Base-by-base conservation (phyloP, 1,139 yeast species). In the Yamadazyma songkhlaensis region DNA sequence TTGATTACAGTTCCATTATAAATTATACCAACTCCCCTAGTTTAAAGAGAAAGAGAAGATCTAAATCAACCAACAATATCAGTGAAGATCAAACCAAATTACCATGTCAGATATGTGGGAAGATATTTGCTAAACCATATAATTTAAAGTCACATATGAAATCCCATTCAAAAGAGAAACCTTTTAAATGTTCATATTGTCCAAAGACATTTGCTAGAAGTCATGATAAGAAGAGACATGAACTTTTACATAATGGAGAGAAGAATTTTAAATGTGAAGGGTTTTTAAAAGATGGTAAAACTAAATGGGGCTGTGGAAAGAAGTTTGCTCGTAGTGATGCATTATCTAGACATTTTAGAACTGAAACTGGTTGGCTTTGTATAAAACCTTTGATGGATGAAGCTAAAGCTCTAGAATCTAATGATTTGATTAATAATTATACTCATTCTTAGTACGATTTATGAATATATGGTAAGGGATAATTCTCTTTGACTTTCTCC, bases 231-330 rank as follows among this genome's bases (percentile, higher is more conserved):
- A 74, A 74, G 48, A 62, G 83, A 42, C 83, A 77, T 52, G 82
- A 77, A 46, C 55, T 66, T 28, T 54, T 77, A 6, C 83, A 77
- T 47, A 72, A 68, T 21, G 81, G 81, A 3, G 70, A 67, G 34
- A 74, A 74, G 60, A 77, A 72, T 48, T 77, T 75, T 55, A 67
- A 66, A 45, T 77, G 83, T 53, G 77, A 74, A 46, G 82, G 82
- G 4, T 58, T 57, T 31, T 55, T 77, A 43, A 67, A 64, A 40
- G 78, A 77, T 47, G 79, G 79, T 0, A 54, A 50, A 12, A 73
- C 79, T 1, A 61, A 56, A 45, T 77, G 82, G 83, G 83, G 83
- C 1, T 77, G 82, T 54, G 78, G 79, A 22, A 74, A 74, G 57
- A 66, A 65, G 43, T 77, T 77, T 56, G 81, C 81, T 6, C 54